Evolutionary conservation across 2,329 filamentous ascomycete genomes (phyloP).

Genomic region (Septoria petroselini): DNA sequence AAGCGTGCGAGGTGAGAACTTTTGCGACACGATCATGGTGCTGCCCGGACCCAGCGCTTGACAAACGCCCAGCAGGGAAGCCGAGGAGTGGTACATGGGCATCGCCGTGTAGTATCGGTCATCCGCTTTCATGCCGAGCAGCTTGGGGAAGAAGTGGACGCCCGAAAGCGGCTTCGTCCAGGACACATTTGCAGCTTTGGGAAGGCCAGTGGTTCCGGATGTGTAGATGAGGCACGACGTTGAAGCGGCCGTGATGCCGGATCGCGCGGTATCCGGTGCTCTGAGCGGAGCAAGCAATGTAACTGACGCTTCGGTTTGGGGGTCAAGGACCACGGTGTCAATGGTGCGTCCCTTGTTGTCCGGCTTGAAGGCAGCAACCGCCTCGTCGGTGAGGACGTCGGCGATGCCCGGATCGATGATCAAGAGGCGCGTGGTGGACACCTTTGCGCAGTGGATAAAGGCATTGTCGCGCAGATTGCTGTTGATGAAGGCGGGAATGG

Average conservation of each 20-base stretch:
- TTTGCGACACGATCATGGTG: slow-evolving; percentile 69
- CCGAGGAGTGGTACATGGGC: slow-evolving; percentile 85
- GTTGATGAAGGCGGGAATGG: slow-evolving; percentile 81
- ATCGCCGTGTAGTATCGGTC: slow-evolving; percentile 84
- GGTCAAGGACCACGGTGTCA: slow-evolving; percentile 64
- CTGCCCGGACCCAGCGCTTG: slow-evolving; percentile 54
- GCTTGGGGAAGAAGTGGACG: slow-evolving; percentile 27
- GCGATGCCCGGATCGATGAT: slow-evolving; percentile 64
- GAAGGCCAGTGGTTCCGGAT: slow-evolving; percentile 78
- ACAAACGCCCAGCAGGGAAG: slow-evolving; percentile 65
- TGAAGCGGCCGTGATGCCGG: slow-evolving; percentile 39
- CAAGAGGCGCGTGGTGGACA: slow-evolving; percentile 64
- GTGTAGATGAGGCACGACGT: slow-evolving; percentile 79
- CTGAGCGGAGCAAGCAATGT: slow-evolving; percentile 27
- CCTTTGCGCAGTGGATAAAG: slow-evolving; percentile 69
- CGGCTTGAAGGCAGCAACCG: slow-evolving; percentile 44
- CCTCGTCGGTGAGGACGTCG: slow-evolving; percentile 56
- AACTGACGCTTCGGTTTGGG: slow-evolving; percentile 51
- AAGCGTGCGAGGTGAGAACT: slow-evolving; percentile 74
- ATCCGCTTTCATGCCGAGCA: slow-evolving; percentile 64
- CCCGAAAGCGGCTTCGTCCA: slow-evolving; percentile 36
- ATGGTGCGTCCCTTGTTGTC: slow-evolving; percentile 47
- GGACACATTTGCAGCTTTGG: slow-evolving; percentile 55
- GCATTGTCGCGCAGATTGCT: slow-evolving; percentile 73
- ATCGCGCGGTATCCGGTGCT: slow-evolving; percentile 35